Percentiles rank a stretch among this genome's conserved stretches.
phyloP scores from a whole-genome alignment of 768 basidiomycete species.

The Pleurotus salmoneostramineus region DNA sequence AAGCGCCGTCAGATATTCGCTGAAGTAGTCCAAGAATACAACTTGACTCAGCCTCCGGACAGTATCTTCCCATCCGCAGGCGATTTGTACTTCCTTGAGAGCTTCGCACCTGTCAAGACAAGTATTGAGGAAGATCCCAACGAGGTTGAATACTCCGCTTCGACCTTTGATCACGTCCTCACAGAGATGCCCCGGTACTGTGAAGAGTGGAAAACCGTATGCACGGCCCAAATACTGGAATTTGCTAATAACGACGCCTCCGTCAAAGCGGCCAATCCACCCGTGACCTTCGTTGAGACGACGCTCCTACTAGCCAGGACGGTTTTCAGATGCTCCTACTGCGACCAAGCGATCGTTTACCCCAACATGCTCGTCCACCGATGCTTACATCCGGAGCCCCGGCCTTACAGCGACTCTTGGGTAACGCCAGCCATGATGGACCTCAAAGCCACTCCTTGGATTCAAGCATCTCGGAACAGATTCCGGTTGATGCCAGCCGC shows the following conservation, averaged over 20 bases:
- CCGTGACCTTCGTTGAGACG: conserved; percentile 4
- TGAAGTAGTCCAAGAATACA: not conserved
- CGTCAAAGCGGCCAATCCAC: not conserved
- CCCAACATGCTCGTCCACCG: not conserved
- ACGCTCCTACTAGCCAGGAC: conserved; percentile 5
- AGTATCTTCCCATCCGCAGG: not conserved
- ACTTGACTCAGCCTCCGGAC: not conserved
- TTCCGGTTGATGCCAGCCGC: not conserved
- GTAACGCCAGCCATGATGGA: not conserved
- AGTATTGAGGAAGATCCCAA: conserved; percentile 13
- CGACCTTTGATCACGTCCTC: conserved; percentile 11
- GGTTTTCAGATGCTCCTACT: not conserved
- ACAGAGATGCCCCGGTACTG: conserved; percentile 9
- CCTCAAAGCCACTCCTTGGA: not conserved
- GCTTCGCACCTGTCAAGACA: conserved; percentile 7
- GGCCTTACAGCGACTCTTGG: too few relatives aligned
- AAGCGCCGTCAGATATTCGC: not conserved
- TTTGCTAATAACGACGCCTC: not conserved
- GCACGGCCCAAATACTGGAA: not conserved
- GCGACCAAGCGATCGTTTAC: not conserved
- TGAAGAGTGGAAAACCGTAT: conserved; percentile 11
- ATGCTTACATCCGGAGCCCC: not conserved
- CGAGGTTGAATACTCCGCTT: conserved; percentile 10
- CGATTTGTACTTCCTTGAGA: conserved; percentile 1
- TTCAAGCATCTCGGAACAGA: not conserved